phyloP scores from a whole-genome alignment of 495 filamentous ascomycete genomes.

The Hamigera avellanea region DNA sequence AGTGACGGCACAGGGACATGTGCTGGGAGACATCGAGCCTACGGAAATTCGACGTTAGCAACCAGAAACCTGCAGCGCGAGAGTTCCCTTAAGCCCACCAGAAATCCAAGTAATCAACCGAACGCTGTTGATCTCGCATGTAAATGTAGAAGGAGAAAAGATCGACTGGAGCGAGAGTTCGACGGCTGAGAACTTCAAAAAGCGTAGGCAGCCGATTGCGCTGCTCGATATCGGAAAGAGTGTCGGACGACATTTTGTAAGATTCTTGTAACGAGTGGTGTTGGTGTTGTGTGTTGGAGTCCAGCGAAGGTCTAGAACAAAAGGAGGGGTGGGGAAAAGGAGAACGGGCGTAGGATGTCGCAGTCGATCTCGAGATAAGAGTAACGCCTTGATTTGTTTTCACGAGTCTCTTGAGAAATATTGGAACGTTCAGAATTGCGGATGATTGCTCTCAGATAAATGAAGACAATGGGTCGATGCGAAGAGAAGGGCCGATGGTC shows the following conservation, averaged over 20 bases:
- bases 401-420: too few relatives aligned
- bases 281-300: too few relatives aligned
- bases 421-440: too few relatives aligned
- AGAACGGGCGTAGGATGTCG: too few relatives aligned
- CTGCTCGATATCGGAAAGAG: constrained; percentile 25
- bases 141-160: constrained; percentile 99
- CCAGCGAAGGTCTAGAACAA: too few relatives aligned
- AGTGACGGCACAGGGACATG: constrained; percentile 95
- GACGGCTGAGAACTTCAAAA: constrained; percentile 86
- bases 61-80: not conserved
- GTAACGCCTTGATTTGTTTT: too few relatives aligned
- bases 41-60: constrained; percentile 1
- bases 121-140: constrained; percentile 96
- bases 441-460: too few relatives aligned
- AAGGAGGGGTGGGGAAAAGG: too few relatives aligned
- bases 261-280: constrained; percentile 15
- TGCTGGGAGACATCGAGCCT: constrained; percentile 98
- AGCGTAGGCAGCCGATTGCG: constrained; percentile 86
- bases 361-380: too few relatives aligned
- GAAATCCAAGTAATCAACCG: constrained; percentile 96
- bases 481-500: too few relatives aligned
- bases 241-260: constrained; percentile 22
- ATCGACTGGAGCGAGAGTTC: constrained; percentile 86
- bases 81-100: constrained; percentile 47
- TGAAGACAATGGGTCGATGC: too few relatives aligned